Conservation (phyloP, 2,329 filamentous ascomycete genomes). For the Arthrobotrys iridis region DNA sequence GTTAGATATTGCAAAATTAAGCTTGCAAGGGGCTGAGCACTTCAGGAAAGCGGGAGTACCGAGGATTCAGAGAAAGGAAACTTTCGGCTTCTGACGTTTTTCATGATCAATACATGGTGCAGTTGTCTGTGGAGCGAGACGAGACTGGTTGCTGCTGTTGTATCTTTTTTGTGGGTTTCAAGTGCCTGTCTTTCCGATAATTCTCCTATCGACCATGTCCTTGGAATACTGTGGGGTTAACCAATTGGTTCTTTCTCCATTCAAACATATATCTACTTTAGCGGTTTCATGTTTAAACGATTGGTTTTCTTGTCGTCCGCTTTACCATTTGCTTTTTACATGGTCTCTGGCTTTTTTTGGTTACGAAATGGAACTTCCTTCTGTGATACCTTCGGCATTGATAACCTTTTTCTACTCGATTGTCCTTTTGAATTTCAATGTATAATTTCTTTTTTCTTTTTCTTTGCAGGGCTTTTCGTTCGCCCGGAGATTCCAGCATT, state of each 20-base stretch:
- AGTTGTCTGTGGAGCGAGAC: slow-evolving; percentile 1
- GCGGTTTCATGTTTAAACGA: slow-evolving; percentile 51
- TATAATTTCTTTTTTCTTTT: slow-evolving; percentile 58
- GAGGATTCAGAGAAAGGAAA: slow-evolving; percentile 8
- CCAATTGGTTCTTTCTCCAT: slow-evolving; percentile 32
- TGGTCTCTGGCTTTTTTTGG: slow-evolving; percentile 55
- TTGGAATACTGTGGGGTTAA: slow-evolving; percentile 46
- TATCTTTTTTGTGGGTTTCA: slow-evolving; percentile 37
- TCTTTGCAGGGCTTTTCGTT: slow-evolving; percentile 45
- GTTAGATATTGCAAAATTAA: not conserved
- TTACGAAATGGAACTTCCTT: slow-evolving; percentile 61
- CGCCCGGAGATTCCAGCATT: not conserved
- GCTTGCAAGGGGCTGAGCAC: slow-evolving; percentile 2
- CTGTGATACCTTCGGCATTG: slow-evolving; percentile 59
- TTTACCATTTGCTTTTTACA: slow-evolving; percentile 21
- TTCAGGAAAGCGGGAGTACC: slow-evolving; percentile 9
- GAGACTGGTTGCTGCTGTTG: slow-evolving; percentile 20
- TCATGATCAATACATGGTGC: slow-evolving; percentile 4
- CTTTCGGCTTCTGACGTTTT: slow-evolving; percentile 3
- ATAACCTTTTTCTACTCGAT: not conserved
- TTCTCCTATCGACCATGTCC: slow-evolving; percentile 50
- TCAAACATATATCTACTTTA: slow-evolving; percentile 34
- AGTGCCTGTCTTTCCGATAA: slow-evolving; percentile 54
- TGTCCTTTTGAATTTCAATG: slow-evolving; percentile 56
- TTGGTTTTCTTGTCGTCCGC: not conserved